These are phyloP conservation scores for Claviceps quebecensis DNA, from an alignment of 2,329 filamentous ascomycete species.

Conservation along the genomic window DNA sequence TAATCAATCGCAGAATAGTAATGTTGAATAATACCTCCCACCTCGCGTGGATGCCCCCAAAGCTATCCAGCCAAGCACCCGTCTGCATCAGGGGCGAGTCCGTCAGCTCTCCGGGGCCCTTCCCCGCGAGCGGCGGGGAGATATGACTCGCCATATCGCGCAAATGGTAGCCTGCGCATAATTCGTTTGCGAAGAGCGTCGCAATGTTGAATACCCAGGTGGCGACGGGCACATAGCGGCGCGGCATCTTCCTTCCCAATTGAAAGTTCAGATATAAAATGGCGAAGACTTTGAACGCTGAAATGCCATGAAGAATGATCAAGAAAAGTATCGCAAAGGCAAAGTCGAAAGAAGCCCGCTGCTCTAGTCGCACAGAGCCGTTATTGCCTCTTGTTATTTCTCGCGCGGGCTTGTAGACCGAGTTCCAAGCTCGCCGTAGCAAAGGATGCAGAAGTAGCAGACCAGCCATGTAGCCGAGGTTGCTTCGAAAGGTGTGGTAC, in stretches of 20 bases:
- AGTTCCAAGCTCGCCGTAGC: slow-evolving; percentile 58
- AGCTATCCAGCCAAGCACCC: slow-evolving; percentile 61
- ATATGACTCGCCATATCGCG: slow-evolving; percentile 44
- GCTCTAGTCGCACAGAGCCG: slow-evolving; percentile 45
- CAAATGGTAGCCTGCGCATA: slow-evolving; percentile 64
- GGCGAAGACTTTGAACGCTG: slow-evolving; percentile 62
- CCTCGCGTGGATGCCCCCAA: slow-evolving; percentile 69
- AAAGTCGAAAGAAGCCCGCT: slow-evolving; percentile 71
- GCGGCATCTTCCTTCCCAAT: slow-evolving; percentile 59
- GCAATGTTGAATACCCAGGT: slow-evolving; percentile 88
- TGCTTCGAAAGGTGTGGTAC: slow-evolving; percentile 72
- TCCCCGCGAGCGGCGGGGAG: slow-evolving; percentile 12
- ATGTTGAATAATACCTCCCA: slow-evolving; percentile 99
- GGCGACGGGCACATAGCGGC: slow-evolving; percentile 52
- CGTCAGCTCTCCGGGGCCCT: slow-evolving; percentile 6
- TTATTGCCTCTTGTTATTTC: slow-evolving; percentile 14
- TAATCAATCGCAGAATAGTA: slow-evolving; percentile 80
- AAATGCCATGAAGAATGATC: slow-evolving; percentile 68
- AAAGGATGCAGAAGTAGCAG: slow-evolving; percentile 70
- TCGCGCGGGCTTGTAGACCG: slow-evolving; percentile 25
- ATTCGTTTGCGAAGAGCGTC: slow-evolving; percentile 79
- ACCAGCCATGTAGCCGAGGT: slow-evolving; percentile 65
- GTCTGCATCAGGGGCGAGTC: slow-evolving; percentile 38
- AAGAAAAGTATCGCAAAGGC: slow-evolving; percentile 71
- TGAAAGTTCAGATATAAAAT: slow-evolving; percentile 76